A percentile compares a stretch with the other conserved stretches of the same genome.
Conservation (phyloP, 495 filamentous ascomycete species). For the Delitschia confertaspora region DNA sequence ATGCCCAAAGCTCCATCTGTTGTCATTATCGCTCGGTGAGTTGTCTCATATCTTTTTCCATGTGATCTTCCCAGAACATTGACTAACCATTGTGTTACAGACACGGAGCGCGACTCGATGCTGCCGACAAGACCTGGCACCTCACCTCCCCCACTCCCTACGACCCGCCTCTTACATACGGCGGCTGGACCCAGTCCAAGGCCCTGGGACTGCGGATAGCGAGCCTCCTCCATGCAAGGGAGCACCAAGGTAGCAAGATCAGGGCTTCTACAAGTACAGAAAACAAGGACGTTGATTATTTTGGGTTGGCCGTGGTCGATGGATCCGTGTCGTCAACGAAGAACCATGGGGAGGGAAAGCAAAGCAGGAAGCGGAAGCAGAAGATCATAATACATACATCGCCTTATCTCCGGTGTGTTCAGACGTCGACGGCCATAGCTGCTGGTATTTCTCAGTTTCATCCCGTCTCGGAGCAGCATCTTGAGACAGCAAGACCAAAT, state of each 20-base stretch:
- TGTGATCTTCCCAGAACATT: background rate
- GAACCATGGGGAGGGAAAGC: background rate
- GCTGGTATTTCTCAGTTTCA: constrained; percentile 71
- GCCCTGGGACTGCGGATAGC: constrained; percentile 72
- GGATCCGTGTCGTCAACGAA: constrained; percentile 1
- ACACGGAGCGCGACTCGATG: constrained; percentile 87
- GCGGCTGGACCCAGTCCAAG: constrained; percentile 81
- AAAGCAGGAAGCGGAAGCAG: constrained; percentile 54
- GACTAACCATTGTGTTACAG: constrained; percentile 37
- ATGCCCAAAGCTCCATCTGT: constrained; percentile 45
- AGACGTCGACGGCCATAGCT: constrained; percentile 84
- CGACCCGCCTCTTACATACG: constrained; percentile 90
- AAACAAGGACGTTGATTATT: background rate
- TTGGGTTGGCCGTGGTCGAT: constrained; percentile 6
- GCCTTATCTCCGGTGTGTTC: constrained; percentile 84
- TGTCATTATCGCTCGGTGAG: constrained; percentile 77
- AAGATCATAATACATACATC: constrained; percentile 83
- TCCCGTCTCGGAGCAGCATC: too few species aligned
- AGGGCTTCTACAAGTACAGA: constrained; percentile 15
- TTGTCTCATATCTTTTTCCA: constrained; percentile 39
- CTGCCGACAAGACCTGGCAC: constrained; percentile 90
- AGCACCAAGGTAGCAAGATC: constrained; percentile 26
- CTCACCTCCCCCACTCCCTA: constrained; percentile 90
- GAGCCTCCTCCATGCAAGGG: constrained; percentile 50
- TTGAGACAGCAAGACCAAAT: too few species aligned